Base-by-base conservation (phyloP, 2,329 filamentous ascomycete genomes). In the Kalaharituber pfeilii region DNA sequence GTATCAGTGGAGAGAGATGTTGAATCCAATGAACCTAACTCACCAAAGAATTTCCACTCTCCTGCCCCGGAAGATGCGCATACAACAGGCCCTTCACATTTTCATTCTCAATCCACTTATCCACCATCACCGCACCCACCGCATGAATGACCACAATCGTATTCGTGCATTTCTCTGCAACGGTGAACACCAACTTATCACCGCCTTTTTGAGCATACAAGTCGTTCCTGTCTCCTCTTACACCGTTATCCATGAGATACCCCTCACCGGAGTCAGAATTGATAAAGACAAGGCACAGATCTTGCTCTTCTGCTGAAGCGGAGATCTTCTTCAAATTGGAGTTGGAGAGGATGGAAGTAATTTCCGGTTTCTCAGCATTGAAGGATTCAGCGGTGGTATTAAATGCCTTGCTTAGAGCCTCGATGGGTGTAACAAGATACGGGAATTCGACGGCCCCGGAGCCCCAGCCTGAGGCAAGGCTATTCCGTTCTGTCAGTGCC, bases 181-280 rank as follows among this genome's bases (percentile, higher is more conserved):
- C 85, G 15, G 78, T 72, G 54, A 79, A 69, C 28, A 95, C 79
- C 1, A 96, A 75, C 11, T 77, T 71, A 58, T 93, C 83, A n/a
- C 86, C 84, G 6, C 75, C 77, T 61, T 84, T 84, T 62, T 94
- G 86, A 54, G 91, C 66, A 62, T 77, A 72, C 18, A 89, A 69
- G 55, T 91, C 77, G 54, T 85, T 86, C 3, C 89, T 78, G 66
- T 95, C 88, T 27, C 86, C 88, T 45, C 77, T 74, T 55, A 86
- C 74, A n/a, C 74, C 77, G 59, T 72, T 74, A 70, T 71, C 80
- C 52, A 67, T 73, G 60, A 73, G 70, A 58, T 76, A 87, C 1
- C 89, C 89, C 69, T 95, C 88, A 0, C 88, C 88, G 0, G 82
- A 76, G 66, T 94, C 85, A 0, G 86, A 79, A 58, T 86, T 93